Base-by-base conservation (phyloP, 805 yeast genomes). In the Kregervanrija fluxuum region DNA sequence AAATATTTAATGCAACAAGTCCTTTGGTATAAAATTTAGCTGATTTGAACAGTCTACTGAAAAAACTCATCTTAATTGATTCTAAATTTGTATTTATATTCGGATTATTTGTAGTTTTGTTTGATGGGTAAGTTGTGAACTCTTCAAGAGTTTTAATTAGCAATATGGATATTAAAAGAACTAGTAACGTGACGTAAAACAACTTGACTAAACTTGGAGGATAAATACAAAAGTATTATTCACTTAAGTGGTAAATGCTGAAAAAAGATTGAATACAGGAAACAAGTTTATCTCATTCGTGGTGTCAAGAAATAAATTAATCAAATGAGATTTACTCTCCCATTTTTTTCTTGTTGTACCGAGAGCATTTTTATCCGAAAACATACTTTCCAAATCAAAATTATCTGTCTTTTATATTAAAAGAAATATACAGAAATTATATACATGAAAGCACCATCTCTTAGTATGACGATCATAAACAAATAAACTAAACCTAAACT, bases 1-100 rank as follows among this genome's bases (percentile, higher is more conserved):
- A 64, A 30, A 81, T 62, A 3, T 73, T 51, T 2, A 79, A 70
- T 22, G 82, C 84, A 6, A 79, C 60, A 1, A 73, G 54, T 1
- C 82, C 73, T 60, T 80, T 83, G 43, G 68, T 52, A 60, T 74
- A 75, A 59, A 78, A 85, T 54, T 77, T 75, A 40, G 73, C n/a
- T 8, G 54, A 55, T 38, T 63, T 63, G 9, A 61, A 53, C 8
- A 64, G 8, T 6, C 36, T 42, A 14, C 42, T 41, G 11, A 47
- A 15, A 36, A 43, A n/a, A 8, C 54, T 40, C 55, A 54, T 51
- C 6, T 22, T 22, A 6, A 6, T 22, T 22, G 28, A 22, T 22
- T 22, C 6, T 22, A 22, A 22, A 22, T 22, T 22, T 22, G 28
- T 22, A 5, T 22, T 22, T 22, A 8, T 22, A 22, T 6, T 22